Conservation (phyloP, 331 rosid genomes). For the Arachis monticola region DNA sequence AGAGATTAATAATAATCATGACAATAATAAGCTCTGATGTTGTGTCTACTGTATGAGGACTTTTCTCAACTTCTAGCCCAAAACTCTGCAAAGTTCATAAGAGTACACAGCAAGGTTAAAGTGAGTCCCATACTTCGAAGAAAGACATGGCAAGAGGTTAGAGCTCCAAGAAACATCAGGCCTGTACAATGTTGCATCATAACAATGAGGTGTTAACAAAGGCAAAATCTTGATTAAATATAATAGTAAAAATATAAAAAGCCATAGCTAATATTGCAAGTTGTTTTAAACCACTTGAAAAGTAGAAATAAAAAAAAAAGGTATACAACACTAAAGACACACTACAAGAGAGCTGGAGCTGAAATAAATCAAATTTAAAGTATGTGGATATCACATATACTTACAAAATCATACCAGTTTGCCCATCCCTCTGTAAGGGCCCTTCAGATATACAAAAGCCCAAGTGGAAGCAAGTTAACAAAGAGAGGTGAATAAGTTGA, state of each 20-base stretch:
- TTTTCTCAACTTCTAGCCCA: slow-evolving; percentile 55
- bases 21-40: slow-evolving; percentile 42
- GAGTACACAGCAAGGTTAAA: slow-evolving; percentile 99
- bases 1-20: slow-evolving; percentile 39
- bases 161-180: slow-evolving; percentile 98
- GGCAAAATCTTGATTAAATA: slow-evolving; percentile 45
- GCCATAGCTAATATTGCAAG: not conserved
- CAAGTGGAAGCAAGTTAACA: slow-evolving; percentile 37
- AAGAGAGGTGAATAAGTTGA: not conserved
- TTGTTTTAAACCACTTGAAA: not conserved
- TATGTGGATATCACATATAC: slow-evolving; percentile 42
- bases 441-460: slow-evolving; percentile 49
- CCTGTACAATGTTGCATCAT: slow-evolving; percentile 91
- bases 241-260: slow-evolving; percentile 24
- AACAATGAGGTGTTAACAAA: slow-evolving; percentile 67
- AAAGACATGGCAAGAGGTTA: slow-evolving; percentile 99
- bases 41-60: slow-evolving; percentile 54
- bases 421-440: slow-evolving; percentile 47
- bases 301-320: too few relatives aligned
- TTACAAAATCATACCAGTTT: slow-evolving; percentile 50
- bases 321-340: not conserved
- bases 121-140: slow-evolving; percentile 99
- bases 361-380: slow-evolving; percentile 34
- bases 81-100: slow-evolving; percentile 98
- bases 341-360: slow-evolving; percentile 24